Conservation (phyloP, 805 yeast species). For the Schwanniomyces occidentalis region DNA sequence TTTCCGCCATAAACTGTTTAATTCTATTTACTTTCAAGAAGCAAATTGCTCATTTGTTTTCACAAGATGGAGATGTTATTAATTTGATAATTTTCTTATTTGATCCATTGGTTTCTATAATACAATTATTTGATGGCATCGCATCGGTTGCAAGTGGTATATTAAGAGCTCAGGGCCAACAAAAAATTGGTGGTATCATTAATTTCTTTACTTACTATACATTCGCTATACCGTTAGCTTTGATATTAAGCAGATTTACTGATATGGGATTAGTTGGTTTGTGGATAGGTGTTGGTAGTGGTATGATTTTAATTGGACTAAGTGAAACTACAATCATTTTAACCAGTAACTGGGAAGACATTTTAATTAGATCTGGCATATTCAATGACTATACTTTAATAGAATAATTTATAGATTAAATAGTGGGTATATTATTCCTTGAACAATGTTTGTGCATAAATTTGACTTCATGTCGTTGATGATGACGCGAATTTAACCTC, state of each 20-base stretch:
- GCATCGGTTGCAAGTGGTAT: constrained; percentile 74
- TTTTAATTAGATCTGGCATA: constrained; percentile 35
- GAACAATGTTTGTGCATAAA: no score
- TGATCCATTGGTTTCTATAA: constrained; percentile 60
- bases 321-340: constrained; percentile 49
- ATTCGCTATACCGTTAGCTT: constrained; percentile 68
- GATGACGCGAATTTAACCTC: no score
- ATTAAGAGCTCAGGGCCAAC: constrained; percentile 75
- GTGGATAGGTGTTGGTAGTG: constrained; percentile 75
- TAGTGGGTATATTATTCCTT: no score
- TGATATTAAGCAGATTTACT: constrained; percentile 48
- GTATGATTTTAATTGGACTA: constrained; percentile 54
- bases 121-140: constrained; percentile 69
- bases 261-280: constrained; percentile 58
- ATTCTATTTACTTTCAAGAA: constrained; percentile 47
- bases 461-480: no score
- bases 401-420: no score
- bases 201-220: constrained; percentile 72
- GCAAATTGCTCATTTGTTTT: constrained; percentile 58
- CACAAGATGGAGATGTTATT: constrained; percentile 60
- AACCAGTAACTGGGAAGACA: constrained; percentile 53
- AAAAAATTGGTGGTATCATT: constrained; percentile 67
- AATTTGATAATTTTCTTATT: constrained; percentile 52
- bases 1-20: constrained; percentile 41
- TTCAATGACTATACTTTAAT: no score